Percentiles rank a stretch among this genome's conserved stretches.
Evolutionary conservation across 257 asterid species (phyloP).

Genomic region (Fraxinus pennsylvanica): DNA sequence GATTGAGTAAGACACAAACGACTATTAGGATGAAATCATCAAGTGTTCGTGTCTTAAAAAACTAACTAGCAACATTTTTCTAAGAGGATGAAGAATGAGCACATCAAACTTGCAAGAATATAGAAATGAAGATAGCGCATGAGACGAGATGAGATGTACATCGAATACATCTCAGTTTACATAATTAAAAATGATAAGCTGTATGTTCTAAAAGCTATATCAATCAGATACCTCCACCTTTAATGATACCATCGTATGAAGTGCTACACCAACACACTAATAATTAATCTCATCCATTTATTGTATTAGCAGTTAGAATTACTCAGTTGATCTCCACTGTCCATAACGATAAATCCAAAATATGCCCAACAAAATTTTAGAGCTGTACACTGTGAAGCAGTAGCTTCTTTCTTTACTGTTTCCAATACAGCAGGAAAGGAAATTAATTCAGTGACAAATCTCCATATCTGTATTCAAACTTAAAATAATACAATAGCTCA

Average conservation of each 20-base stretch:
- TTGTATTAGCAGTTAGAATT: not conserved
- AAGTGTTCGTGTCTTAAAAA: not conserved
- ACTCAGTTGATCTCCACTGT: not conserved
- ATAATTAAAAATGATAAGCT: not conserved
- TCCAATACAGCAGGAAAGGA: not conserved
- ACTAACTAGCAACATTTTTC: slow-evolving; percentile 5
- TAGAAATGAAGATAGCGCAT: not conserved
- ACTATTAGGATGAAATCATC: slow-evolving; percentile 6
- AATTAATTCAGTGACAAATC: not conserved
- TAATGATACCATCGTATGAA: not conserved
- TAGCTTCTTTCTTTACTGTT: not conserved
- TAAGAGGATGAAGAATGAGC: not conserved
- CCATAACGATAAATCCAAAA: not conserved
- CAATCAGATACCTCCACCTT: slow-evolving; percentile 6
- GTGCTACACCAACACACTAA: not conserved
- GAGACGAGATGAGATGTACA: not conserved
- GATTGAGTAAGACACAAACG: slow-evolving; percentile 16
- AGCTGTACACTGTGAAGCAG: not conserved
- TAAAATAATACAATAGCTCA: not conserved
- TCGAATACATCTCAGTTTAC: slow-evolving; percentile 8
- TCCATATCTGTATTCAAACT: not conserved
- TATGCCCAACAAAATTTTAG: not conserved
- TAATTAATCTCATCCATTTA: not conserved
- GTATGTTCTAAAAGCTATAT: slow-evolving; percentile 8
- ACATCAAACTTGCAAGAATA: slow-evolving; percentile 16